These are phyloP conservation scores for Sungouiozyma intestinalis DNA, from an alignment of 805 yeast genomes.

Conservation along the genomic window DNA sequence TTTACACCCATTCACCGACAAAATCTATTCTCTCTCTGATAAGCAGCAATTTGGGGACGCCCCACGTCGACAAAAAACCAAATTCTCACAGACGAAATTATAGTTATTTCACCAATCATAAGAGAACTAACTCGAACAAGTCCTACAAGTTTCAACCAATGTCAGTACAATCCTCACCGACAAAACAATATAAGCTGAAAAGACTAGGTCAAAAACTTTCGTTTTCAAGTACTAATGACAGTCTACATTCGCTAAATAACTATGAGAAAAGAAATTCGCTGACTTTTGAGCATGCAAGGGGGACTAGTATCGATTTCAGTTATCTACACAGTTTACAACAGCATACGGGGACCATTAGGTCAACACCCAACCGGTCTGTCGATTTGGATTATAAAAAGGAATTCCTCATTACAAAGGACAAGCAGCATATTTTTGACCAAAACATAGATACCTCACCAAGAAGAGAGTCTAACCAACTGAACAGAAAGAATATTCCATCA, in stretches of 20 bases:
- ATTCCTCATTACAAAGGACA: background rate
- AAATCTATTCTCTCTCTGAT: constrained; percentile 25
- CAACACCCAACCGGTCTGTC: background rate
- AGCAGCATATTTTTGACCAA: background rate
- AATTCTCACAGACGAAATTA: background rate
- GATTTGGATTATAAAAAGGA: background rate
- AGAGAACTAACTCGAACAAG: constrained; percentile 18
- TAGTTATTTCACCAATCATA: constrained; percentile 5
- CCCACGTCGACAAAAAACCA: constrained; percentile 8
- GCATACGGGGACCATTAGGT: background rate
- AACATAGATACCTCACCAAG: background rate
- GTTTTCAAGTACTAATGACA: constrained; percentile 22
- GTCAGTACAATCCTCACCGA: constrained; percentile 22
- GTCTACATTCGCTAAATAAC: background rate
- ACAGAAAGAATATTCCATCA: background rate
- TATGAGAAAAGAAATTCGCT: background rate
- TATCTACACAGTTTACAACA: constrained; percentile 22
- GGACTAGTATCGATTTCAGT: constrained; percentile 24
- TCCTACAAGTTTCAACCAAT: constrained; percentile 5
- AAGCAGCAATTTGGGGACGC: constrained; percentile 12
- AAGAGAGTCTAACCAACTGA: background rate
- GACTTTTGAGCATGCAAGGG: constrained; percentile 12
- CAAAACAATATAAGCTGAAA: constrained; percentile 19
- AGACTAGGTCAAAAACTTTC: constrained; percentile 25
- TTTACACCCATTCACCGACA: constrained; percentile 24